Conservation (phyloP, 2,329 filamentous ascomycete species). For the Pseudogymnoascus sp. region DNA sequence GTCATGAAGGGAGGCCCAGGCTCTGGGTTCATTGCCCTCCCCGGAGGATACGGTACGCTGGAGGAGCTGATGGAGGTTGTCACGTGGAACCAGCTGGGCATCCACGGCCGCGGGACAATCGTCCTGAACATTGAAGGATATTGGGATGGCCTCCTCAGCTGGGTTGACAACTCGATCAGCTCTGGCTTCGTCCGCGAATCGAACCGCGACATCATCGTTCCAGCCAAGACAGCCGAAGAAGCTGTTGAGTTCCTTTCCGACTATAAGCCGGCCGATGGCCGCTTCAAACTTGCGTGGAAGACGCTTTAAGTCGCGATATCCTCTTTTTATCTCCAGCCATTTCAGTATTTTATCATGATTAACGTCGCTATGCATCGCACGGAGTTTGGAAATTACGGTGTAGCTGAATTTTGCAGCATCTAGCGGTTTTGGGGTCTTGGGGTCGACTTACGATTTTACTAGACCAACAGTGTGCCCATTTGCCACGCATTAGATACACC, state of each 20-base stretch:
- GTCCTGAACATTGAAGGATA: constrained; percentile 85
- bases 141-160: constrained; percentile 78
- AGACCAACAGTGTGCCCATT: neutral
- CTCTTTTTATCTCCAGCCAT: neutral
- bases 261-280: constrained; percentile 68
- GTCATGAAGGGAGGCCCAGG: constrained; percentile 76
- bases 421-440: constrained; percentile 1
- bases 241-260: constrained; percentile 62
- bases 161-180: constrained; percentile 69
- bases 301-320: constrained; percentile 20
- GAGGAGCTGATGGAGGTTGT: constrained; percentile 90
- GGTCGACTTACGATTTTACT: neutral
- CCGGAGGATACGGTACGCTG: constrained; percentile 87
- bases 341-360: neutral
- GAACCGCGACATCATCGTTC: constrained; percentile 70
- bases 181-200: constrained; percentile 67
- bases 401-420: neutral
- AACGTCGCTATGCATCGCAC: neutral
- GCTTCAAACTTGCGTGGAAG: constrained; percentile 78
- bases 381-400: neutral
- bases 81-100: constrained; percentile 95
- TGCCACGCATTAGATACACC: constrained; percentile 2
- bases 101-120: constrained; percentile 73
- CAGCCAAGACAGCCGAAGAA: constrained; percentile 64
- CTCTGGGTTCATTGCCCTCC: constrained; percentile 80